Evolutionary conservation across 768 basidiomycete species (phyloP).

Genomic region (Mycena leptocephala): DNA sequence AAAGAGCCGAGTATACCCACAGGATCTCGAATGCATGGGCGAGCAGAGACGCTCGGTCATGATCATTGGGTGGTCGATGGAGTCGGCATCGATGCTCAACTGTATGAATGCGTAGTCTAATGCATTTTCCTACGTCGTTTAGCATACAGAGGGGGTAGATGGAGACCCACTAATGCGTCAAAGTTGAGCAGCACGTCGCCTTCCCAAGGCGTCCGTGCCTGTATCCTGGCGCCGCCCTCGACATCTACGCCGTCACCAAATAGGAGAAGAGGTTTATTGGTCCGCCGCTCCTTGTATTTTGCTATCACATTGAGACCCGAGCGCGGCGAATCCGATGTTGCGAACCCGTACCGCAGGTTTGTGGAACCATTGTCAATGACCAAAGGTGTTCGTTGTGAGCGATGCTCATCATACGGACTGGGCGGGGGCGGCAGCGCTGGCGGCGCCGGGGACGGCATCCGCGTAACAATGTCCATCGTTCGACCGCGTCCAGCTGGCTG

Average conservation of each 20-base stretch:
- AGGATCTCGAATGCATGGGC: constrained; percentile 88
- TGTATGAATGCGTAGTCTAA: constrained; percentile 93
- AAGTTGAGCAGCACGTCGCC: constrained; percentile 94
- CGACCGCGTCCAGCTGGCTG: background rate
- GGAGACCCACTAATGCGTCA: constrained; percentile 87
- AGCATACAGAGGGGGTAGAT: constrained; percentile 28
- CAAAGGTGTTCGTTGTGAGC: constrained; percentile 72
- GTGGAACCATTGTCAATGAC: constrained; percentile 94
- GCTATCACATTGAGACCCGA: constrained; percentile 82
- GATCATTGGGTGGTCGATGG: constrained; percentile 89
- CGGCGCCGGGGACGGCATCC: constrained; percentile 41
- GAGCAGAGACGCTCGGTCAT: constrained; percentile 96
- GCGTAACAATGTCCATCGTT: constrained; percentile 30
- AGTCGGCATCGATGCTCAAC: constrained; percentile 84
- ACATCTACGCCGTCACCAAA: constrained; percentile 92
- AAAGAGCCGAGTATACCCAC: constrained; percentile 63
- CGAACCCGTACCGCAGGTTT: constrained; percentile 88
- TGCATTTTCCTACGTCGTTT: constrained; percentile 85
- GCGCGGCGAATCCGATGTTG: constrained; percentile 71
- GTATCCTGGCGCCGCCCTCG: constrained; percentile 87
- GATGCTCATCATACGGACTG: constrained; percentile 68
- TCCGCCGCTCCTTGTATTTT: constrained; percentile 92
- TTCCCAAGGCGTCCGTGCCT: constrained; percentile 91
- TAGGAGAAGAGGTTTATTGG: constrained; percentile 85
- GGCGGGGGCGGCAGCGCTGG: constrained; percentile 53